These are phyloP conservation scores for Nigrospora osmanthi DNA, from an alignment of 2,329 filamentous ascomycete species.

Conservation along the genomic window DNA sequence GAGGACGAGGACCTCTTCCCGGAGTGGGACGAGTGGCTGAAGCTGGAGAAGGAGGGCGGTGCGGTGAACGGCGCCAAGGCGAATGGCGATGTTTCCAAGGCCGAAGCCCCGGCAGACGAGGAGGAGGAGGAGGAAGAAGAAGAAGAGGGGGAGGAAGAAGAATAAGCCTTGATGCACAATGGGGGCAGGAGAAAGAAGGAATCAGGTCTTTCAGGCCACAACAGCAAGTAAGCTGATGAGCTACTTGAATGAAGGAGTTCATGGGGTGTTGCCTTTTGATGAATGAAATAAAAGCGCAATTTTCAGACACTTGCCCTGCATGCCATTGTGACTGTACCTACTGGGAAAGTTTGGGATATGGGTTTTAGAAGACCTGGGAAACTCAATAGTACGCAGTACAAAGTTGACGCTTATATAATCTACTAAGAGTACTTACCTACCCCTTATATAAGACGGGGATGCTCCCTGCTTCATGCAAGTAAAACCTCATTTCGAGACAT, in stretches of 20 bases:
- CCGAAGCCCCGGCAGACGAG: slow-evolving; percentile 12
- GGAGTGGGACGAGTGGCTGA: slow-evolving; percentile 88
- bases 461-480: no score
- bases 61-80: slow-evolving; percentile 19
- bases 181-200: no score
- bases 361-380: no score
- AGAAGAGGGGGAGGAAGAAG: slow-evolving; percentile 12
- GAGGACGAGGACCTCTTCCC: slow-evolving; percentile 87
- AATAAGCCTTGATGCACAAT: background rate
- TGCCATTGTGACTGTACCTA: no score
- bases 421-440: no score
- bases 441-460: no score
- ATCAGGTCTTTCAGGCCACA: no score
- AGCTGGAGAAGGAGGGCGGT: slow-evolving; percentile 67
- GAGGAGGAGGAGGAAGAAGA: slow-evolving; percentile 14
- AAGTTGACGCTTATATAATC: no score
- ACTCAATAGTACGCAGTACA: no score
- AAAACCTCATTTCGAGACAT: no score
- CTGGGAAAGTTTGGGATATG: no score
- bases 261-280: background rate
- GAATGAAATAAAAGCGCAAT: slow-evolving; percentile 1
- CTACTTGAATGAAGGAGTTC: background rate
- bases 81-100: slow-evolving; percentile 9
- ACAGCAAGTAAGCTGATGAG: background rate
- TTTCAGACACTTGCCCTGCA: background rate